Evolutionary conservation across 768 basidiomycete species (phyloP).

Genomic region (Kwoniella shandongensis): DNA sequence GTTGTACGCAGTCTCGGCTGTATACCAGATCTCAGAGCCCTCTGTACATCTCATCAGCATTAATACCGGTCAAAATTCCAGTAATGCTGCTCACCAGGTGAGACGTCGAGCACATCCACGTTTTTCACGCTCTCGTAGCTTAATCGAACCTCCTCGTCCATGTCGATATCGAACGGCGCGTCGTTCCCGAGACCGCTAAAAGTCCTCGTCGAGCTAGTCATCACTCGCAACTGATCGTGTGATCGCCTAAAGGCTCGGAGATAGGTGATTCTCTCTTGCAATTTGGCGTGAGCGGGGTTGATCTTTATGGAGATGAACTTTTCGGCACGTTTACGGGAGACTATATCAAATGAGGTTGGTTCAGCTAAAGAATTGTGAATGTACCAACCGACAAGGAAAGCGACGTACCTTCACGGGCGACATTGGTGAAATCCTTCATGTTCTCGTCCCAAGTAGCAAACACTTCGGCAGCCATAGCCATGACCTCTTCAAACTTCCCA

Average conservation of each 20-base stretch:
- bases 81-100: slow-evolving; percentile 77
- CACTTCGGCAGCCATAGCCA: slow-evolving; percentile 70
- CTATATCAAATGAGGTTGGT: slow-evolving; percentile 41
- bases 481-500: slow-evolving; percentile 84
- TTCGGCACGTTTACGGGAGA: slow-evolving; percentile 82
- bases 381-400: too few species aligned
- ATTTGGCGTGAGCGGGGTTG: slow-evolving; percentile 79
- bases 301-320: slow-evolving; percentile 98
- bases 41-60: slow-evolving; percentile 58
- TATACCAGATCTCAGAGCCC: slow-evolving; percentile 96
- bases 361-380: neutral
- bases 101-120: slow-evolving; percentile 93
- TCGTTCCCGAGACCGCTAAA: slow-evolving; percentile 71
- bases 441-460: slow-evolving; percentile 84
- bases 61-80: too few species aligned
- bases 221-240: slow-evolving; percentile 93
- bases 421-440: slow-evolving; percentile 88
- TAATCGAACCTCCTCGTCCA: slow-evolving; percentile 95
- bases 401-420: slow-evolving; percentile 69
- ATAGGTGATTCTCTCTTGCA: slow-evolving; percentile 84
- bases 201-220: slow-evolving; percentile 93
- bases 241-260: slow-evolving; percentile 91
- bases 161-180: slow-evolving; percentile 71
- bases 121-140: slow-evolving; percentile 97
- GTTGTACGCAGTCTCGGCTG: slow-evolving; percentile 96